Conservation (phyloP, 2,329 filamentous ascomycete genomes). For the Aspergillus niger region DNA sequence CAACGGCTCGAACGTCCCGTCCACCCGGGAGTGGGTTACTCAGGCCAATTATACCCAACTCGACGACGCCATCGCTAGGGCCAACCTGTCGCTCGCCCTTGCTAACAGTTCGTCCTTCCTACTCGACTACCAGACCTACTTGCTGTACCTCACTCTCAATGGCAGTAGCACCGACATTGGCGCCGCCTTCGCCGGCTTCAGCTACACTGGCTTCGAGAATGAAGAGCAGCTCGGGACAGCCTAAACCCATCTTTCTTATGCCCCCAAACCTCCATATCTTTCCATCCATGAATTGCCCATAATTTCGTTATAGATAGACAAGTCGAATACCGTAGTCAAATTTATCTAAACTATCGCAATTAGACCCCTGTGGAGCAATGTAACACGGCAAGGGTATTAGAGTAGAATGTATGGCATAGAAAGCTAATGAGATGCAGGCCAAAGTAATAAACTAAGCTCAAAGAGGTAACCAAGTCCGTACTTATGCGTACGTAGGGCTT, state of each 20-base stretch:
- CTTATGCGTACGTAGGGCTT: too few relatives aligned
- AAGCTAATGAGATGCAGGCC: too few relatives aligned
- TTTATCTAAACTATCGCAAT: too few relatives aligned
- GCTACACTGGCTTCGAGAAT: background rate
- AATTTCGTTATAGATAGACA: background rate
- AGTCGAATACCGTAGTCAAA: background rate
- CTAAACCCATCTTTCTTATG: background rate
- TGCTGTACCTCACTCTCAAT: conserved; percentile 1
- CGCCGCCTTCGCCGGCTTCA: background rate
- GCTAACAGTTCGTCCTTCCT: conserved; percentile 3
- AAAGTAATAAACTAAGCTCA: too few relatives aligned
- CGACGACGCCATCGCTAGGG: conserved; percentile 1
- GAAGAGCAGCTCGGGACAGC: background rate
- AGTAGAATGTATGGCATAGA: too few relatives aligned
- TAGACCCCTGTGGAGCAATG: too few relatives aligned
- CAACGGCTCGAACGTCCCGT: background rate
- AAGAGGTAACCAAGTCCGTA: too few relatives aligned
- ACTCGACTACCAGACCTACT: background rate
- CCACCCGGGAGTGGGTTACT: conserved; percentile 4
- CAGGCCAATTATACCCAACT: conserved; percentile 1
- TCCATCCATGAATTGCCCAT: background rate
- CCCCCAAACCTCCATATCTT: background rate
- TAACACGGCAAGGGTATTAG: too few relatives aligned
- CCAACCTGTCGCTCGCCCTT: background rate
- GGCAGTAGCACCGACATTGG: background rate